Conservation (phyloP, 2,329 filamentous ascomycete species). For the Verticillium klebahnii region DNA sequence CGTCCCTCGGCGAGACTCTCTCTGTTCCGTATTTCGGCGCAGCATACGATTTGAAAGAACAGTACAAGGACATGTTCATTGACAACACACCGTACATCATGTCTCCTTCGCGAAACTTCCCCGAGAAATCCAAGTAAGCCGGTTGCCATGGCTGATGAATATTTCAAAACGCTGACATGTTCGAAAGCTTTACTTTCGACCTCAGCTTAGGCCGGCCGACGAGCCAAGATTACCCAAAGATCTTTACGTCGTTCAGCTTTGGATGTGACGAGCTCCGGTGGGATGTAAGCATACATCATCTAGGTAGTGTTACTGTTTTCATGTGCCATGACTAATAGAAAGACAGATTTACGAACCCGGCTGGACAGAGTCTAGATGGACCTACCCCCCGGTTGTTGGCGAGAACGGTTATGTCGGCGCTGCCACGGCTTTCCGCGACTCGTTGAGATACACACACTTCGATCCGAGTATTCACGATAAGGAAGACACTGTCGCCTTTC, state of each 20-base stretch:
- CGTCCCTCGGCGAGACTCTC: background rate
- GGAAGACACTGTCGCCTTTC: background rate
- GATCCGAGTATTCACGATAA: slow-evolving; percentile 3
- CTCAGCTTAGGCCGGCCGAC: slow-evolving; percentile 40
- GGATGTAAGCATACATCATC: background rate
- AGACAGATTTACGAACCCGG: background rate
- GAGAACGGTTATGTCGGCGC: slow-evolving; percentile 4
- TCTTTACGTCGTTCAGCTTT: slow-evolving; percentile 12
- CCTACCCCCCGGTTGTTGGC: slow-evolving; percentile 4
- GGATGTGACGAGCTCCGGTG: slow-evolving; percentile 12
- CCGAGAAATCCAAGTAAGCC: background rate
- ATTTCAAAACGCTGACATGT: background rate
- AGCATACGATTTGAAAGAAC: background rate
- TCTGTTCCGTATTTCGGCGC: background rate
- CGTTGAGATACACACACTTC: background rate
- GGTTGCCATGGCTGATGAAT: background rate
- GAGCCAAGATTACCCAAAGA: slow-evolving; percentile 14
- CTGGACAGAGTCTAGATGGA: slow-evolving; percentile 1
- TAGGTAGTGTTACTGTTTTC: background rate
- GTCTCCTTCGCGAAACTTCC: background rate
- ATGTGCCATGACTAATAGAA: background rate
- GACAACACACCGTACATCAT: background rate
- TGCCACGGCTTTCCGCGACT: slow-evolving; percentile 1
- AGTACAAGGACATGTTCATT: background rate
- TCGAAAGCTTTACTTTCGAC: slow-evolving; percentile 34